These are phyloP conservation scores for Euryodendron excelsum DNA, from an alignment of 148 eudicot genomes.

Conservation along the genomic window DNA sequence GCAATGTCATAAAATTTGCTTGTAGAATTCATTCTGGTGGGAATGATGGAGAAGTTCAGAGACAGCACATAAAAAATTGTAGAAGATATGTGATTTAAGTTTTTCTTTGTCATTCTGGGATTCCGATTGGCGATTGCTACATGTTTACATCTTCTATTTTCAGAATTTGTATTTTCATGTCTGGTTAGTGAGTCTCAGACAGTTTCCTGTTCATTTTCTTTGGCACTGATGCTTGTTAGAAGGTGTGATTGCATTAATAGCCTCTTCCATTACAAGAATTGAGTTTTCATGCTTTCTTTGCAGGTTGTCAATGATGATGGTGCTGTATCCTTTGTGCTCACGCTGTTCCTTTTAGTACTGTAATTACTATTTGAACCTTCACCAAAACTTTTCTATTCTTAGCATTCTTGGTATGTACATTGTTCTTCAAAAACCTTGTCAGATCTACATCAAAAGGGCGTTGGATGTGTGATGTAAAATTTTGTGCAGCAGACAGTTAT, in stretches of 20 bases:
- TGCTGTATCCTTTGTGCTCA: constrained; percentile 78
- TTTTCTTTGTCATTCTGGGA: not conserved
- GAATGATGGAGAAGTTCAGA: not conserved
- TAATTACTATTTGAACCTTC: not conserved
- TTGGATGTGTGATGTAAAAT: not conserved
- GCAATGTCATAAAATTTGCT: not conserved
- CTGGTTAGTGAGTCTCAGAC: not conserved
- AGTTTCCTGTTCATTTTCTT: not conserved
- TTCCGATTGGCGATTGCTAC: not conserved
- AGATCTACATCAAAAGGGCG: not conserved
- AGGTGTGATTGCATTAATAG: not conserved
- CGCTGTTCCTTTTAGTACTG: constrained; percentile 1
- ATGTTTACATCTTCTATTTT: not conserved
- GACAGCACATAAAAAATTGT: not conserved
- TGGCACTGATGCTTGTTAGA: not conserved
- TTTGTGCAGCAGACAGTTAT: not conserved
- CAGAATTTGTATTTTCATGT: not conserved
- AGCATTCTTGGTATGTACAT: not conserved
- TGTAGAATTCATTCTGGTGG: not conserved
- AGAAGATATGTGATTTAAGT: not conserved
- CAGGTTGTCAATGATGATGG: constrained; percentile 99
- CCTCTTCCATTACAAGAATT: not conserved
- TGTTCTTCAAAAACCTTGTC: not conserved
- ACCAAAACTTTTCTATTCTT: not conserved
- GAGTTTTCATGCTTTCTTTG: constrained; percentile 25